Evolutionary conservation across 495 filamentous ascomycete species (phyloP).

Genomic region (Acidiella bohemica): DNA sequence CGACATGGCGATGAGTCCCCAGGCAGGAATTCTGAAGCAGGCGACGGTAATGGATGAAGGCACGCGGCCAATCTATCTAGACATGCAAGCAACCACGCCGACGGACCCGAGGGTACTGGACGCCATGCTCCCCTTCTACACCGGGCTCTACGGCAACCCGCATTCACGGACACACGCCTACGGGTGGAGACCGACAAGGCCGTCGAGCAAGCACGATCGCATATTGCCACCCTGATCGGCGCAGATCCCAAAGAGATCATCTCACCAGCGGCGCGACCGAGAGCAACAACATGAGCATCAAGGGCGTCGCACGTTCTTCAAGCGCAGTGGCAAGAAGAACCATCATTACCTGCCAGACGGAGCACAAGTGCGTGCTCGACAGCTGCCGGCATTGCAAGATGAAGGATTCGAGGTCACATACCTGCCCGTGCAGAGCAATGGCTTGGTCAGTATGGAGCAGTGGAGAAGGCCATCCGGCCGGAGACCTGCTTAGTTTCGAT

Average conservation of each 20-base stretch:
- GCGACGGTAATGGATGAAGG: slow-evolving; percentile 90
- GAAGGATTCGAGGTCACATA: slow-evolving; percentile 95
- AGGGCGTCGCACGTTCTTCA: slow-evolving; percentile 96
- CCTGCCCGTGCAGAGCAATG: slow-evolving; percentile 73
- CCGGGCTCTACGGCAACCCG: slow-evolving; percentile 89
- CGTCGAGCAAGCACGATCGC: slow-evolving; percentile 67
- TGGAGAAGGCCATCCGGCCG: slow-evolving; percentile 82
- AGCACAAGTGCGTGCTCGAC: slow-evolving; percentile 97
- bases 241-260: slow-evolving; percentile 97
- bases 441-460: slow-evolving; percentile 69
- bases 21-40: slow-evolving; percentile 78
- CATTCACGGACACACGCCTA: slow-evolving; percentile 97
- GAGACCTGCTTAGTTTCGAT: slow-evolving; percentile 88
- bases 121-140: slow-evolving; percentile 90
- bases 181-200: slow-evolving; percentile 95
- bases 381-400: slow-evolving; percentile 92
- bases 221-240: slow-evolving; percentile 77
- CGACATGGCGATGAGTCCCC: slow-evolving; percentile 63
- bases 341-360: slow-evolving; percentile 91
- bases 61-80: slow-evolving; percentile 86
- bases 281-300: slow-evolving; percentile 99
- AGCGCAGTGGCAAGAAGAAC: slow-evolving; percentile 85
- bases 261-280: slow-evolving; percentile 93
- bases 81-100: slow-evolving; percentile 99
- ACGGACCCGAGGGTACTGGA: slow-evolving; percentile 87